Evolutionary conservation across 2,329 filamentous ascomycete genomes (phyloP), one percentile per base, ranked within the genome.

Genomic region (Hypoxylon sp.): DNA sequence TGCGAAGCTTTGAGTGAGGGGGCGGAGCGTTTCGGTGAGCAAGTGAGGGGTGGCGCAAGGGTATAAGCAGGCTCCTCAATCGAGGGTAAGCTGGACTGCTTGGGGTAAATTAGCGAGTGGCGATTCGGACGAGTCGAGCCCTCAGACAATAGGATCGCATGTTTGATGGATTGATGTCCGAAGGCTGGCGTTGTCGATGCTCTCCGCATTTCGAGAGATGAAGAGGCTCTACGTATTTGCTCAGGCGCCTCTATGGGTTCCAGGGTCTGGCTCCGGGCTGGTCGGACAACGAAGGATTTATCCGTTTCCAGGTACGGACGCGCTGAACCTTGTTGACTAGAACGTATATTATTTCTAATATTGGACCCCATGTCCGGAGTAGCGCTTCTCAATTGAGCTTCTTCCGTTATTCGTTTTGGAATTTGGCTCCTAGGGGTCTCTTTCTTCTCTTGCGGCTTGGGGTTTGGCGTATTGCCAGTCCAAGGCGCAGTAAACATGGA

Each of bases 11-110:
- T 70, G 5, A 74, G 71, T 6, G 72, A 73, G 11, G 73, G 63
- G 7, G 55, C 62, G 17, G 75, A 76, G 47, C 73, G 73, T 53
- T 74, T 75, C 6, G 74, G 72, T 11, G 71, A 71, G 60, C 67
- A 74, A n/a, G 48, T 54, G 8, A 54, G 42, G 15, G 69, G 62
- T 17, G 66, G 65, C 21, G 67, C 24, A 21, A 69, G 53, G 3
- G 60, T 59, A n/a, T 68, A 67, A 24, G 31, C 21, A 17, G 67
- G 52, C 39, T 73, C 69, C 7, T 68, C 66, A 17, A 59, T 55
- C 21, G 52, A 51, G 21, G 60, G 50, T 15, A 65, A 29, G 24
- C 53, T 67, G 65, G 65, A 53, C 29, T 68, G 64, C 32, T 71
- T 56, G 31, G 59, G 50, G 46, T 61, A 58, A 1, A 61, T 54